Base-by-base conservation (phyloP, 2,329 filamentous ascomycete genomes). In the Stagonosporopsis cucurbitacearum region DNA sequence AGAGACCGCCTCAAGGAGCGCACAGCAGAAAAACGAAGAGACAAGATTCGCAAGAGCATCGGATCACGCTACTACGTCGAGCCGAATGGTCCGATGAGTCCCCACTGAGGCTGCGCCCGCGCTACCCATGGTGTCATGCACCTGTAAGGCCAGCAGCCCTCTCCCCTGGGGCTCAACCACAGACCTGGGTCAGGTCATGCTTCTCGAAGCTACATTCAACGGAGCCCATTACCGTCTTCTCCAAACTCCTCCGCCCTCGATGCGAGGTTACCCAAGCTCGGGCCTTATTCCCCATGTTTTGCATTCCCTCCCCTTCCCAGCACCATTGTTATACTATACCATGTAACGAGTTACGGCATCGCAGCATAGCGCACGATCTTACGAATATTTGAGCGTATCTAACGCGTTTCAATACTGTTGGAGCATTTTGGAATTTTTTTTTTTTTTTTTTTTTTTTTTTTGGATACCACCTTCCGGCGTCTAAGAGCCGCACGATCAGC, bases 31-130 rank as follows among this genome's bases (percentile, higher is more conserved):
- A 81, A 79, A 60, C 74, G 82, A 56, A 76, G 85, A 57, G 78
- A 83, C 58, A 78, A 75, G 54, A 72, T 87, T 46, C 80, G 84
- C 59, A 78, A 79, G 51, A 83, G 79, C 51, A 87, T 88, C 65
- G 81, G 81, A 1, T 70, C 72, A 15, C 73, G 76, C 51, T 75
- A 78, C 65, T 78, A 72, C 50, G 62, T 72, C 15, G 72, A 75
- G 42, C 54, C 54, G 39, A 53, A 44, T 41, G 49, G 43, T 32
- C 44, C 48, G 22, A 37, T 51, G 48, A 37, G 47, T 30, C 23
- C 40, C 45, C 51, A 49, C 51, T 54, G 40, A 54, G 45, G 39
- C 44, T 33, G 20, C 23, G 30, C 37, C 36, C 30, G 32, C 47
- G 37, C 47, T 51, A 39, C 30, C 13, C 23, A 20, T 41, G n/a